Evolutionary conservation across 768 basidiomycete species (phyloP), one percentile per base, ranked within the genome.

Genomic region (Tricholoma terreum): DNA sequence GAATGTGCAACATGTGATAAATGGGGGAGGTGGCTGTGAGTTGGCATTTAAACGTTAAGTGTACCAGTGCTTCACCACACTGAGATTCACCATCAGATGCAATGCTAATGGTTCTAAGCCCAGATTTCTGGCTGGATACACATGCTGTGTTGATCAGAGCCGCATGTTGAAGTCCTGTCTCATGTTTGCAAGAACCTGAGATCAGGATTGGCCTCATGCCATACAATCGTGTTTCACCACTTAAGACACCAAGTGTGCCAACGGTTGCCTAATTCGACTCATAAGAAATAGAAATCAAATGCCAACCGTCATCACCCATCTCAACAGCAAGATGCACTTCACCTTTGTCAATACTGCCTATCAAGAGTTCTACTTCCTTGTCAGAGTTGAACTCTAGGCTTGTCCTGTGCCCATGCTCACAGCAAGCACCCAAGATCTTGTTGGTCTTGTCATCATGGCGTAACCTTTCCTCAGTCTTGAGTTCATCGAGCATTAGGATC

Each of bases 161-260:
- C 0, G 58, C 55, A 31, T 69, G 71, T n/a, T n/a, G n/a, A n/a
- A n/a, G n/a, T n/a, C n/a, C n/a, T n/a, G n/a, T n/a, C n/a, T n/a
- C n/a, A n/a, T 33, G 53, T 53, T 72, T 72, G 54, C 69, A 71
- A 22, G 67, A 65, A 2, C 69, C 69, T 4, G 71, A 73, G 10
- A 71, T 43, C 0, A 71, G 58, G 4, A 69, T 56, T 0, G 69
- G 61, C 2, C 67, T 61, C 5, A 62, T 68, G 51, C 63, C 24
- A 52, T 72, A 72, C 1, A 71, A 34, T 0, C 65, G 53, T n/a
- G 58, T 53, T 15, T 73, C 58, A 3, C 65, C 55, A 50, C 60
- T 60, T 1, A 73, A 56, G 12, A 70, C 40, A 0, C 72, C 70
- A 2, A 72, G 15, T 0, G 70, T 66, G 6, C 58, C 65, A 21